These are phyloP conservation scores for Mortierella hygrophila DNA, from an alignment of 192 early-diverging fungal species.

Conservation along the genomic window DNA sequence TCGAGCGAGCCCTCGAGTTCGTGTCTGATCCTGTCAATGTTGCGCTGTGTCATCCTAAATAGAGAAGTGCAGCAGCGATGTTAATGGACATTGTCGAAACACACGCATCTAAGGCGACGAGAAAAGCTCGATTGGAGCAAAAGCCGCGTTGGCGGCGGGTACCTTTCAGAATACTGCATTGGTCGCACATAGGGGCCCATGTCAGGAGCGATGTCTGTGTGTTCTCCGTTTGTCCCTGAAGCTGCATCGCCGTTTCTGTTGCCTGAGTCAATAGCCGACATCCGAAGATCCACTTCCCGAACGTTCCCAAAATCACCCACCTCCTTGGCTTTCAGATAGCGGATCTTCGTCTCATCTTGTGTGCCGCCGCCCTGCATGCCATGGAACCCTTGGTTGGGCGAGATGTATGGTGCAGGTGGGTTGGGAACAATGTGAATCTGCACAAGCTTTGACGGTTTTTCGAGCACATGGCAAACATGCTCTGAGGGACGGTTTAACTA, in stretches of 20 bases:
- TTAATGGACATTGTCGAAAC: not conserved
- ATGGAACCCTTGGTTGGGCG: not conserved
- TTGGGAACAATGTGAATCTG: conserved; percentile 6
- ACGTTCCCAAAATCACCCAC: conserved; percentile 16
- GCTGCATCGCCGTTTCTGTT: not conserved
- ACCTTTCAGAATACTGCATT: conserved; percentile 28
- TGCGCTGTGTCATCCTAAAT: conserved; percentile 19
- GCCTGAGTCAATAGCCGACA: not conserved
- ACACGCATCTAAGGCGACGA: no score
- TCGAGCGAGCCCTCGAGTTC: conserved; percentile 14
- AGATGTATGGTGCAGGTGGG: conserved; percentile 15
- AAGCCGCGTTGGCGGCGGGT: not conserved
- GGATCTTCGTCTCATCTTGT: not conserved
- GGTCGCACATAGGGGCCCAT: not conserved
- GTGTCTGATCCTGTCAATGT: conserved; percentile 19
- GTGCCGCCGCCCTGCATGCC: not conserved
- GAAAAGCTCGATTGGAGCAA: no score
- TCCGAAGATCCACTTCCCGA: conserved; percentile 21
- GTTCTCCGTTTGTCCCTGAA: not conserved
- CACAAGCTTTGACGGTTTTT: conserved; percentile 38
- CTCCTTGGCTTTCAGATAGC: conserved; percentile 15
- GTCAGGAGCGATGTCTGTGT: not conserved
- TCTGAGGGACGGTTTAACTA: conserved; percentile 9
- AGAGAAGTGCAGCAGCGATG: not conserved
- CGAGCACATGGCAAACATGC: conserved; percentile 26